Evolutionary conservation across 2,329 filamentous ascomycete genomes (phyloP).

Genomic region (Huntiella abstrusa): DNA sequence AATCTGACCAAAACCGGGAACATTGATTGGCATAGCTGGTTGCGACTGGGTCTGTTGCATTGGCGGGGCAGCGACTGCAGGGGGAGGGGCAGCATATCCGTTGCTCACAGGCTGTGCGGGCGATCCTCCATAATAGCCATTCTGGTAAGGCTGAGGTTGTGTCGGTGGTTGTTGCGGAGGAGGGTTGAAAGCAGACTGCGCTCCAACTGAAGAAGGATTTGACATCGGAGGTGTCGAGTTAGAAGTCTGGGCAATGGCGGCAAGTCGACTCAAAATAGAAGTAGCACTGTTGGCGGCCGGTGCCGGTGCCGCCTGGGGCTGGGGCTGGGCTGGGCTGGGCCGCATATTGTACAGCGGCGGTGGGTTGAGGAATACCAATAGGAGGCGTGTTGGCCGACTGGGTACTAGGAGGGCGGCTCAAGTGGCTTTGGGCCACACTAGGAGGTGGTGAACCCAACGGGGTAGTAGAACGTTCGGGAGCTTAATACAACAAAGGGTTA

Average conservation of each 20-base stretch:
- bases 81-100: constrained; percentile 12
- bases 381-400: constrained; percentile 13
- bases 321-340: constrained; percentile 11
- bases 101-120: neutral
- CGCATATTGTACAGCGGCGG: constrained; percentile 14
- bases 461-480: constrained; percentile 48
- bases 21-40: constrained; percentile 11
- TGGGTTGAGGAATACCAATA: constrained; percentile 14
- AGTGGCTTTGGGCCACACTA: constrained; percentile 23
- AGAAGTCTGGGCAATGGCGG: constrained; percentile 64
- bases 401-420: constrained; percentile 12
- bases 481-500: constrained; percentile 2
- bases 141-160: neutral
- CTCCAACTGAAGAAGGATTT: constrained; percentile 15
- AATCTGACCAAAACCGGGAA: constrained; percentile 12
- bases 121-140: constrained; percentile 4
- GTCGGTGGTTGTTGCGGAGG: constrained; percentile 18
- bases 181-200: constrained; percentile 17
- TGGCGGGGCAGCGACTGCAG: constrained; percentile 13
- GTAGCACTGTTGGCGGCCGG: constrained; percentile 26
- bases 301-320: neutral
- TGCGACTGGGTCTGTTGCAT: constrained; percentile 4
- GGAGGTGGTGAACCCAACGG: constrained; percentile 44
- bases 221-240: constrained; percentile 26
- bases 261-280: constrained; percentile 40